Percentiles rank a stretch among this genome's conserved stretches.
These are phyloP conservation scores for Chlamydomonas schloesseri DNA, from an alignment of 139 green algal genomes.

Conservation along the genomic window DNA sequence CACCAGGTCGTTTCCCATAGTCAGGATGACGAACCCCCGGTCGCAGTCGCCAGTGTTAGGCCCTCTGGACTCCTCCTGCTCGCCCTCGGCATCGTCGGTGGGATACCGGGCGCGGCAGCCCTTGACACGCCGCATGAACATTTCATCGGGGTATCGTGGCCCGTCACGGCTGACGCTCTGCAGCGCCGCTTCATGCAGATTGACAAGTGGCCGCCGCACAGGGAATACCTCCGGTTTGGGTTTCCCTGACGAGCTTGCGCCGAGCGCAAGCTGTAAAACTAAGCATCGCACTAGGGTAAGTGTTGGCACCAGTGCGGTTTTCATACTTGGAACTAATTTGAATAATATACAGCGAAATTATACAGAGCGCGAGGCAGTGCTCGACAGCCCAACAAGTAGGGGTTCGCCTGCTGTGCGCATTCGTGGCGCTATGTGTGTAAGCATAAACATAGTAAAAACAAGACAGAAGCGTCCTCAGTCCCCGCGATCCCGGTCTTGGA, in stretches of 20 bases:
- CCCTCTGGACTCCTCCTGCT: neutral
- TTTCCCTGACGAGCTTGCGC: neutral
- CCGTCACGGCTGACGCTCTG: slow-evolving; percentile 30
- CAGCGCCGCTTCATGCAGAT: neutral
- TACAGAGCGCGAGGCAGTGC: too few species aligned
- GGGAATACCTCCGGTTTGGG: neutral
- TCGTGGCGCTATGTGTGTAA: too few species aligned
- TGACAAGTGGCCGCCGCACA: neutral
- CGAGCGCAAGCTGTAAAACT: too few species aligned
- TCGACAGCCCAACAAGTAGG: too few species aligned
- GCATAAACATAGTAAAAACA: too few species aligned
- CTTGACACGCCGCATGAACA: neutral
- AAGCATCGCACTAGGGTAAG: too few species aligned
- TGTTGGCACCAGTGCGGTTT: too few species aligned
- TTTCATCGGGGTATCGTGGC: slow-evolving; percentile 5
- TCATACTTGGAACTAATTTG: too few species aligned
- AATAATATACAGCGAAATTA: too few species aligned
- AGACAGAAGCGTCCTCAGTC: too few species aligned
- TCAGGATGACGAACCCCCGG: slow-evolving; percentile 6
- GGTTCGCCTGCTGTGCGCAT: too few species aligned
- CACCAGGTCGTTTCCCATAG: neutral
- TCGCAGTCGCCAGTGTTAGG: neutral
- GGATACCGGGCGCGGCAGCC: neutral
- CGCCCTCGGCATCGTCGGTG: neutral
- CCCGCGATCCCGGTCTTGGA: too few species aligned